These are phyloP conservation scores for peach (Prunus persica) DNA, from an alignment of 306 rosid genomes.

Conservation along the genomic window Prunus_persica_NCBIv2 NC_034009.1:40740001-40740500, in stretches of 20 bases:
- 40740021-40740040: slow-evolving; percentile 37
- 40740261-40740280: slow-evolving; percentile 47
- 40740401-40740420: slow-evolving; percentile 33
- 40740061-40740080: slow-evolving; percentile 26
- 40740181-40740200: slow-evolving; percentile 60
- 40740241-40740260: slow-evolving; percentile 42
- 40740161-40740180: slow-evolving; percentile 26
- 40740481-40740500: slow-evolving; percentile 42
- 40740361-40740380: slow-evolving; percentile 48
- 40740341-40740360: slow-evolving; percentile 55
- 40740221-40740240: slow-evolving; percentile 45
- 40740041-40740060: slow-evolving; percentile 34
- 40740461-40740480: slow-evolving; percentile 43
- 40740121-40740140: slow-evolving; percentile 30
- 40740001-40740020: slow-evolving; percentile 41
- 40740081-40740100: slow-evolving; percentile 41
- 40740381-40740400: slow-evolving; percentile 39
- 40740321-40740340: slow-evolving; percentile 99
- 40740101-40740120: slow-evolving; percentile 54
- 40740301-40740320: slow-evolving; percentile 81
- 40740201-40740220: slow-evolving; percentile 33
- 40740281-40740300: slow-evolving; percentile 55
- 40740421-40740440: slow-evolving; percentile 45
- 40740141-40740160: slow-evolving; percentile 38
- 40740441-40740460: slow-evolving; percentile 31